These are phyloP conservation scores for Aspergillus asperescens DNA, from an alignment of 495 filamentous ascomycete genomes.

Conservation along the genomic window DNA sequence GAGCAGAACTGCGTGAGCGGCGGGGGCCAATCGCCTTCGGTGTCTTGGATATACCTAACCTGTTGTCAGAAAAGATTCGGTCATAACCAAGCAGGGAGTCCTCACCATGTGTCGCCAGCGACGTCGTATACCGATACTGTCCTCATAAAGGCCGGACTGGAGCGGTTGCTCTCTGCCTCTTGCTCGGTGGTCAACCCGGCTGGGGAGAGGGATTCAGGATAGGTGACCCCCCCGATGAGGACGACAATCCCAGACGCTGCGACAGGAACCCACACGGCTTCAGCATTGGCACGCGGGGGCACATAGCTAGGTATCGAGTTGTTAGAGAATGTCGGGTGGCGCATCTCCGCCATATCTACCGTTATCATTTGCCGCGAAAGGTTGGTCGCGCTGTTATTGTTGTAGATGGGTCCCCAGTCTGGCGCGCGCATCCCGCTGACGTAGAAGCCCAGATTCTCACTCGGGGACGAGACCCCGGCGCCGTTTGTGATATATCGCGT, in stretches of 20 bases:
- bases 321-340: constrained; percentile 50
- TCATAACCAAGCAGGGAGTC: neutral
- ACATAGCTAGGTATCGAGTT: constrained; percentile 46
- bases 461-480: constrained; percentile 58
- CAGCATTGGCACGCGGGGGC: constrained; percentile 53
- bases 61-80: neutral
- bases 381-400: constrained; percentile 31
- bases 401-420: constrained; percentile 40
- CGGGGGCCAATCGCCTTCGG: constrained; percentile 48
- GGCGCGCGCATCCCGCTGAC: constrained; percentile 56
- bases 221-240: constrained; percentile 60
- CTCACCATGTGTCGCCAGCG: constrained; percentile 45
- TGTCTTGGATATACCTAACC: constrained; percentile 54
- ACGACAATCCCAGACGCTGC: constrained; percentile 58
- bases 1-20: constrained; percentile 59
- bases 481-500: constrained; percentile 63
- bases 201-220: constrained; percentile 37
- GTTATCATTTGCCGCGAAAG: constrained; percentile 47
- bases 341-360: constrained; percentile 53
- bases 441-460: constrained; percentile 69
- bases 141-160: constrained; percentile 57
- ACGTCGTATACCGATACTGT: constrained; percentile 68
- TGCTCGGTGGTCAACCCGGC: constrained; percentile 28
- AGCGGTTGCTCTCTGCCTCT: constrained; percentile 39
- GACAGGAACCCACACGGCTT: constrained; percentile 67